phyloP scores from a whole-genome alignment of 768 basidiomycete species.

The Butyriboletus loyo region DNA sequence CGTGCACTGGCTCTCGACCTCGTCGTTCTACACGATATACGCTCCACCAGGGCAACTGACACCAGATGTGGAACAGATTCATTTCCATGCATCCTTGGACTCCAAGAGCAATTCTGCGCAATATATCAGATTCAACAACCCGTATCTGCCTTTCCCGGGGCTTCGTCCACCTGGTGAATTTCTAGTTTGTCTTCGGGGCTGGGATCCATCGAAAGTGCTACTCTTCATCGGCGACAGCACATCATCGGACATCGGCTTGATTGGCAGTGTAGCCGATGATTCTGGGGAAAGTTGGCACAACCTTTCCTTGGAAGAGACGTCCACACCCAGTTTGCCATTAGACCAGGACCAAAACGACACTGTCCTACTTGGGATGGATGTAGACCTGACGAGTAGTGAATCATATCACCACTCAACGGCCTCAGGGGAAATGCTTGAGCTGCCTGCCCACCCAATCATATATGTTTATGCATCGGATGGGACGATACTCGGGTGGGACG shows the following conservation, averaged over 20 bases:
- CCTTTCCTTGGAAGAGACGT: slow-evolving; percentile 47
- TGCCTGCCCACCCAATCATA: slow-evolving; percentile 58
- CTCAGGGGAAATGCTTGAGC: slow-evolving; percentile 40
- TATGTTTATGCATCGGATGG: slow-evolving; percentile 80
- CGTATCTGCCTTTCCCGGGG: slow-evolving; percentile 45
- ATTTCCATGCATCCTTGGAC: slow-evolving; percentile 42
- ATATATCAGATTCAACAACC: slow-evolving; percentile 38
- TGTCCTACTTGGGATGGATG: slow-evolving; percentile 56
- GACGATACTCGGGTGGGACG: slow-evolving; percentile 69
- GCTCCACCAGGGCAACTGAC: slow-evolving; percentile 39
- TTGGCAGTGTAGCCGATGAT: slow-evolving; percentile 33
- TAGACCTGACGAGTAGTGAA: slow-evolving; percentile 58
- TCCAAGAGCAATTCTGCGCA: slow-evolving; percentile 37
- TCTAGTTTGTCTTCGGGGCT: slow-evolving; percentile 37
- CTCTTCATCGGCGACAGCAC: slow-evolving; percentile 49
- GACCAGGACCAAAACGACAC: slow-evolving; percentile 72
- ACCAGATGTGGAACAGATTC: slow-evolving; percentile 41
- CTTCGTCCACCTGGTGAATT: slow-evolving; percentile 46
- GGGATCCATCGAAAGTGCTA: slow-evolving; percentile 43
- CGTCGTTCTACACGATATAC: slow-evolving; percentile 67
- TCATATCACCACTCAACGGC: slow-evolving; percentile 36
- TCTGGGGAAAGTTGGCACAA: slow-evolving; percentile 42
- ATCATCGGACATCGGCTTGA: slow-evolving; percentile 48
- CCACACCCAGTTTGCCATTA: slow-evolving; percentile 59
- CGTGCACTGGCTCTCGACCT: slow-evolving; percentile 64